Percentiles rank a stretch among this genome's conserved stretches.
phyloP scores from a whole-genome alignment of 208 protist species.

The Kentomonas sorsogonicus region DNA sequence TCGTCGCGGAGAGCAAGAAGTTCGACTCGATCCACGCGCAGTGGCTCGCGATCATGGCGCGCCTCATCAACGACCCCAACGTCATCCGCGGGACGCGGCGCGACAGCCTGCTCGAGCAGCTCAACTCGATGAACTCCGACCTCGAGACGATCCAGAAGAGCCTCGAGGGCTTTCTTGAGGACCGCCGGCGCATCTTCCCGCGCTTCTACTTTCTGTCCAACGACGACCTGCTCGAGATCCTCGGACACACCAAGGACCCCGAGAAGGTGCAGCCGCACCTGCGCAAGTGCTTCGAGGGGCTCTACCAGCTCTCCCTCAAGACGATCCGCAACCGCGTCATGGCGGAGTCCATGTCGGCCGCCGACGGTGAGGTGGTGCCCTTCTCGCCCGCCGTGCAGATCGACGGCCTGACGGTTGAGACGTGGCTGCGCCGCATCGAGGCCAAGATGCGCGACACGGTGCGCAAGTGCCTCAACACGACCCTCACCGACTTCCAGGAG shows the following conservation, averaged over 20 bases:
- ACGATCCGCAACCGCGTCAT: constrained; percentile 61
- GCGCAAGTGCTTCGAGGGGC: constrained; percentile 97
- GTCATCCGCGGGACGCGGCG: constrained; percentile 80
- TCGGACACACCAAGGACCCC: constrained; percentile 96
- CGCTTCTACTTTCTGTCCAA: constrained; percentile 98
- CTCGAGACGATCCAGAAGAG: constrained; percentile 97
- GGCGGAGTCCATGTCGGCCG: constrained; percentile 76
- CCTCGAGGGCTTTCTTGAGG: constrained; percentile 96
- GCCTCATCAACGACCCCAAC: constrained; percentile 86
- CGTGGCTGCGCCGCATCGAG: constrained; percentile 92
- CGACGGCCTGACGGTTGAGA: constrained; percentile 91
- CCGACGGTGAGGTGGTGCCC: constrained; percentile 93
- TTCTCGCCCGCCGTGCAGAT: constrained; percentile 84
- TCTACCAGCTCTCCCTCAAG: constrained; percentile 88
- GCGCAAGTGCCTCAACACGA: constrained; percentile 73
- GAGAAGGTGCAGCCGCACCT: constrained; percentile 95
- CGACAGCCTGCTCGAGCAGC: constrained; percentile 89
- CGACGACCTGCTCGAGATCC: constrained; percentile 97
- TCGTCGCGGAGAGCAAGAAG: constrained; percentile 93
- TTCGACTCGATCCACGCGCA: constrained; percentile 95
- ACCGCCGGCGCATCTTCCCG: constrained; percentile 94
- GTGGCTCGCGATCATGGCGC: constrained; percentile 90
- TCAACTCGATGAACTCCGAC: constrained; percentile 92
- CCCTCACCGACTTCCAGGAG: constrained; percentile 69
- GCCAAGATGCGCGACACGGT: constrained; percentile 90